Conservation (phyloP, 306 rosid genomes). For the Inga oerstediana region DNA sequence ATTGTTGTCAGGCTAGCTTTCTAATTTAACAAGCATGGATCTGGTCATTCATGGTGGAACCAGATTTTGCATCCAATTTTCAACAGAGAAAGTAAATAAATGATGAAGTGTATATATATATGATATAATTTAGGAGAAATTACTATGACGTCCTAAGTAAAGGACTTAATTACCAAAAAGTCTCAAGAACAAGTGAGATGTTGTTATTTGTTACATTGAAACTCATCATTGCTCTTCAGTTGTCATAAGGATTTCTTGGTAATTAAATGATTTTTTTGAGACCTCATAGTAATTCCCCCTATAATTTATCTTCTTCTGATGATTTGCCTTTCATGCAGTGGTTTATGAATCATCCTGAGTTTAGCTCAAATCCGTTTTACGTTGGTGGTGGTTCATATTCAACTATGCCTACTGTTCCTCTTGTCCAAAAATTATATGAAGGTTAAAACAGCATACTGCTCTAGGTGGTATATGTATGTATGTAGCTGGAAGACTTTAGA, state of each 20-base stretch:
- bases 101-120: neutral
- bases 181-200: no score
- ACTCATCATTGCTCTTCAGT: no score
- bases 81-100: neutral
- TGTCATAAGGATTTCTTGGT: no score
- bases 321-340: conserved; percentile 44
- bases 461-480: neutral
- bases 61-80: neutral
- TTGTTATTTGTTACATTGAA: no score
- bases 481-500: neutral
- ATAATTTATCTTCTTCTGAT: neutral
- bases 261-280: no score
- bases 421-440: conserved; percentile 41
- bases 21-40: neutral
- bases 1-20: neutral
- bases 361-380: conserved; percentile 49
- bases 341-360: conserved; percentile 52
- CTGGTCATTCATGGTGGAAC: neutral
- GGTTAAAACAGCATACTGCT: conserved; percentile 33
- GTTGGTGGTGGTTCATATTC: conserved; percentile 63
- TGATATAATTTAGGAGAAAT: neutral
- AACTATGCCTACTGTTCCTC: conserved; percentile 36
- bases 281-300: no score
- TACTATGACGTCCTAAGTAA: no score
- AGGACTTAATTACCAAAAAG: no score